Conservation (phyloP, 2,329 filamentous ascomycete species). For the Paracorniculantispora psalliotae region DNA sequence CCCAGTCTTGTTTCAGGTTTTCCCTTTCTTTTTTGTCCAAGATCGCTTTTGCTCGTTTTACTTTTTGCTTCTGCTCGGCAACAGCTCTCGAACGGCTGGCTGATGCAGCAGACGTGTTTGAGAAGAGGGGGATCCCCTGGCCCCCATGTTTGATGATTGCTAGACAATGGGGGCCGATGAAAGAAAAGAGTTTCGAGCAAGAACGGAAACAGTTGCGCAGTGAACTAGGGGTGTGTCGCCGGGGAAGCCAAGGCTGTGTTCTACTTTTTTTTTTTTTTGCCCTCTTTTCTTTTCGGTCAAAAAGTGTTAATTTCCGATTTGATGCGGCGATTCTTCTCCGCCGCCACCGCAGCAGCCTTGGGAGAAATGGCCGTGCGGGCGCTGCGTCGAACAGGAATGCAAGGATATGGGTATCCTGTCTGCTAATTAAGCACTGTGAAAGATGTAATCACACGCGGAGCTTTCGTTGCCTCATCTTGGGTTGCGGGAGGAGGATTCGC, state of each 20-base stretch:
- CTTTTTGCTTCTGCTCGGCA: neutral
- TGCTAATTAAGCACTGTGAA: neutral
- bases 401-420: neutral
- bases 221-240: neutral
- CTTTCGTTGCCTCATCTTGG: too few species aligned
- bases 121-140: neutral
- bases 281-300: neutral
- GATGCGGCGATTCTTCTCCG: neutral
- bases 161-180: neutral
- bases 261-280: neutral
- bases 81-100: neutral
- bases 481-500: too few species aligned
- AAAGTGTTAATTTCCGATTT: constrained; percentile 1
- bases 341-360: neutral
- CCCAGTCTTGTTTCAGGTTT: neutral
- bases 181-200: neutral
- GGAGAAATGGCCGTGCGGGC: neutral
- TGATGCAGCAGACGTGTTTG: neutral
- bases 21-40: too few species aligned
- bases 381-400: neutral
- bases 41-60: neutral
- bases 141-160: constrained; percentile 9
- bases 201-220: neutral
- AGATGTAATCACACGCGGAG: too few species aligned
- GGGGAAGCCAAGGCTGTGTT: neutral